Evolutionary conservation across 805 yeast genomes (phyloP), one percentile per base, ranked within the genome.

Genomic region (Myxozyma lipomycoides): DNA sequence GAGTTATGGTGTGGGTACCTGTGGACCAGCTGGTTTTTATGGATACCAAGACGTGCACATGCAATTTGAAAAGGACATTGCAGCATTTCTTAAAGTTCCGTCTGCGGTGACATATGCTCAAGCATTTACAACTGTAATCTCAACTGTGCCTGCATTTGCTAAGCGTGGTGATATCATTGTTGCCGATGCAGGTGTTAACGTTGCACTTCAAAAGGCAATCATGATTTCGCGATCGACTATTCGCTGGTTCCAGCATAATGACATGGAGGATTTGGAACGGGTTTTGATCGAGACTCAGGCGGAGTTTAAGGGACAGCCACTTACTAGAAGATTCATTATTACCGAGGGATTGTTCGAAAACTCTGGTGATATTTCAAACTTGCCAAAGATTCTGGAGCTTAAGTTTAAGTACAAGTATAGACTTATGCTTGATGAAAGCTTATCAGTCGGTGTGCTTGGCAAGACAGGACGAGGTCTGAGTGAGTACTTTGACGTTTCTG

Each of bases 1-100:
- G 42, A 73, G 74, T 51, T 81, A 84, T 52, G 98, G 98, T 65
- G 97, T 93, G 45, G 98, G 98, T 58, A 91, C 97, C 0, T 93
- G 98, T 73, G 96, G 98, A 37, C 98, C 98, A 3, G 95, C 97
- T 39, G 95, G 95, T 49, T 93, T 93, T 63, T 93, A 90, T 67
- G 98, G 98, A 55, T 85, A 89, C 53, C 96, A 89, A 69, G 51
- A 43, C 15, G 88, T 83, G 40, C 98, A 93, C 65, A 82, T 81
- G 48, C 76, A 83, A 61, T 74, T 86, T 49, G 95, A 89, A 66
- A 81, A 80, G 61, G 84, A 81, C 55, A 69, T 93, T 52, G 81
- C 96, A 10, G 66, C 73, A 28, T 91, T 81, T 64, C 79, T 91
- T 58, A 88, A 84, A 23, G 78, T 87, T 2, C 95, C 86, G 58